Evolutionary conservation across 768 basidiomycete species (phyloP).

Genomic region (Naganishia friedmannii): DNA sequence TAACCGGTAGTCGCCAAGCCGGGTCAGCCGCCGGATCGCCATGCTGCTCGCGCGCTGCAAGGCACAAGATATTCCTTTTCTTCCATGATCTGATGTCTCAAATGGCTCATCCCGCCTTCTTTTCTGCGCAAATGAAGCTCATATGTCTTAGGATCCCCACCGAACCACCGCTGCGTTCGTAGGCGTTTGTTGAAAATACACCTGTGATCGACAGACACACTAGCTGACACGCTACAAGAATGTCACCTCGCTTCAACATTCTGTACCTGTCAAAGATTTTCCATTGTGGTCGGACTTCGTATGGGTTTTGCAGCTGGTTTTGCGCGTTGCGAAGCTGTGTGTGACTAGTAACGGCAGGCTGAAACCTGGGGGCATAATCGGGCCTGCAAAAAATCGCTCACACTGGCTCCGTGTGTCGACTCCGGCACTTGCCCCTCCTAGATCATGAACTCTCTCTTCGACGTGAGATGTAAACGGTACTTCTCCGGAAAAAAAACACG

Average conservation of each 20-base stretch:
- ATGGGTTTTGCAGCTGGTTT: no score
- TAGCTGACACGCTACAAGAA: no score
- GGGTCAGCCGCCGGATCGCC: no score
- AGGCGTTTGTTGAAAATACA: neutral
- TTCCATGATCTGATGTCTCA: conserved; percentile 7
- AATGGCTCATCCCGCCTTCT: neutral
- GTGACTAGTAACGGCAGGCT: neutral
- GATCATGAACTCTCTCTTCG: neutral
- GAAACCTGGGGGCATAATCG: neutral
- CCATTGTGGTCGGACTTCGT: no score
- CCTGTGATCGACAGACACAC: neutral
- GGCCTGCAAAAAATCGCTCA: neutral
- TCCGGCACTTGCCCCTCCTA: neutral
- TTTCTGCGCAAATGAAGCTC: neutral
- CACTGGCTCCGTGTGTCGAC: neutral
- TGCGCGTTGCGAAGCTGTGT: no score
- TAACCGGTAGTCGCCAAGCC: neutral
- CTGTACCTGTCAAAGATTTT: no score
- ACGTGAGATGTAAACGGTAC: no score
- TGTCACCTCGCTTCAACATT: no score
- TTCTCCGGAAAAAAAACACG: neutral
- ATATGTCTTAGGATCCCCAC: neutral
- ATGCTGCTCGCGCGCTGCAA: no score
- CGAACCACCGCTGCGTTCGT: neutral
- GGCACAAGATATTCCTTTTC: no score